Conservation (phyloP, 495 filamentous ascomycete genomes). For the Penicillium coffeae region DNA sequence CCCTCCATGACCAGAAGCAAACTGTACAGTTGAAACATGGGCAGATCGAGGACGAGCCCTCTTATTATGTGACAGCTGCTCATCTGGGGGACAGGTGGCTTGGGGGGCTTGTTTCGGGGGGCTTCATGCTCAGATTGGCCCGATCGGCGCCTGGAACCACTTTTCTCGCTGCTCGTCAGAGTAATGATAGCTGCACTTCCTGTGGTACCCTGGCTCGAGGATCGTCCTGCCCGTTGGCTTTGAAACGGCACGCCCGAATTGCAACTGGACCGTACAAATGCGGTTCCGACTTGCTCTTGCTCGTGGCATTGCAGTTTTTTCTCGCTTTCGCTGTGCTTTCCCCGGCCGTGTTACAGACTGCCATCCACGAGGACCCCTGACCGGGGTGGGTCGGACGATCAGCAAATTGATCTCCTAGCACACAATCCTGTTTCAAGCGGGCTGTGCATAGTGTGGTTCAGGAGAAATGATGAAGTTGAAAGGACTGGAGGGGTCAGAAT, state of each 20-base stretch:
- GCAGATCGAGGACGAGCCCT: neutral
- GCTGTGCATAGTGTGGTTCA: neutral
- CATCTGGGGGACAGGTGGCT: conserved; percentile 3
- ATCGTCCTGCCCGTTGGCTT: neutral
- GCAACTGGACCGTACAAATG: too few relatives aligned
- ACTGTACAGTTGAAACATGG: neutral
- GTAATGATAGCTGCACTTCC: neutral
- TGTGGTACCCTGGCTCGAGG: neutral
- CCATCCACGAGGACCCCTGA: conserved; percentile 12
- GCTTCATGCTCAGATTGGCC: conserved; percentile 11
- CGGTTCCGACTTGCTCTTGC: too few relatives aligned
- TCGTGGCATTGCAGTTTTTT: too few relatives aligned
- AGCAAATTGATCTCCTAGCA: neutral
- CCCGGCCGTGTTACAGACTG: conserved; percentile 4
- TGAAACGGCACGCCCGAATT: neutral
- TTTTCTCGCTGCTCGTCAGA: neutral
- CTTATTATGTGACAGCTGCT: neutral
- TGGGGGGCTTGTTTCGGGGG: conserved; percentile 10
- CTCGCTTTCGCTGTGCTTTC: neutral
- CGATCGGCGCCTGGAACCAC: conserved; percentile 6
- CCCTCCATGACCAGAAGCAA: conserved; percentile 16
- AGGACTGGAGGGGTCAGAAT: too few relatives aligned
- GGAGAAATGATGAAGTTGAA: neutral
- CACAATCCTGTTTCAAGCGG: neutral
- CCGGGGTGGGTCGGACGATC: conserved; percentile 20